Base-by-base conservation (phyloP, 805 yeast genomes). In the Danielia oregonensis region DNA sequence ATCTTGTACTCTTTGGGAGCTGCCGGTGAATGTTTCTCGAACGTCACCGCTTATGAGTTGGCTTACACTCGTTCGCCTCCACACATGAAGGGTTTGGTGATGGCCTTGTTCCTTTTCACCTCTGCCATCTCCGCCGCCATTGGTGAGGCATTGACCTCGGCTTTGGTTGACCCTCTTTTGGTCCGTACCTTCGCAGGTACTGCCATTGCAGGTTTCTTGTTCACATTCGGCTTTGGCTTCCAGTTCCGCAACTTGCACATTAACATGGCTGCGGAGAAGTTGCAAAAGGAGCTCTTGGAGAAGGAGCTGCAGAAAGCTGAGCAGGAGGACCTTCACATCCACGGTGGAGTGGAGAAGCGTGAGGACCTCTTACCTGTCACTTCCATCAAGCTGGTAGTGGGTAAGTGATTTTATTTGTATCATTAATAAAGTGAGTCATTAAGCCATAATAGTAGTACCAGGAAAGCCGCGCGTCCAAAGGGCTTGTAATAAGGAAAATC, bases 51-150 rank as follows among this genome's bases (percentile, higher is more conserved):
- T 22, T 74, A 73, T 46, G 78, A 74, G 51, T 55, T 74, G 37
- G 79, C 80, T 0, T 75, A 74, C 52, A 65, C 76, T 3, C 59
- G 72, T 49, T 60, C 78, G 5, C 77, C 79, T 21, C 67, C 61
- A 6, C 57, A 63, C 26, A 66, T 74, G 73, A 68, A 69, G 48
- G 72, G 77, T 26, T 59, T 74, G 38, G 76, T 73, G 11, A 58
- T 71, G 61, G 72, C 79, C 13, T 45, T 63, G 30, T 62, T 61
- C 53, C 56, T 63, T 32, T 61, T 68, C 40, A 67, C 68, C 28
- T 59, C 68, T 29, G 75, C 78, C 3, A 33, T 73, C 39, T 60
- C 76, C 4, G 67, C 76, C 14, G 78, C 78, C 9, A 54, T 73
- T 32, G 60, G 68, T 4, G 67, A 62, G 38, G 71, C 64, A 19